Evolutionary conservation across 768 basidiomycete species (phyloP), one percentile per base, ranked within the genome.

Genomic region (Phlebiopsis gigantea): DNA sequence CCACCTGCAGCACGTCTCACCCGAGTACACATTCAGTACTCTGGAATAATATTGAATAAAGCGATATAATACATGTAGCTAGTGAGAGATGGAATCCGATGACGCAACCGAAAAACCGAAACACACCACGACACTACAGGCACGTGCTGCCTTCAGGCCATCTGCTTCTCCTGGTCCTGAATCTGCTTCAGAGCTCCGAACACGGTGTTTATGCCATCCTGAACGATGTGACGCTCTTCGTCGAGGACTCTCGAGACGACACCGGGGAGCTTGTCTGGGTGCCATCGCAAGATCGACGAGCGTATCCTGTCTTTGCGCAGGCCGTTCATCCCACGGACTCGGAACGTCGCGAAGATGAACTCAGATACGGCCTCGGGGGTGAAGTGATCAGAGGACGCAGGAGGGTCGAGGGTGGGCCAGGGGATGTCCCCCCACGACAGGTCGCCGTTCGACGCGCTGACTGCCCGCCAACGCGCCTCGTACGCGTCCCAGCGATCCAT

Each of bases 221-320:
- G 69, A 8, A 83, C 78, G 5, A 63, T 68, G 19, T 76, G 74
- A 58, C 68, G 55, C 56, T 84, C 80, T n/a, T 74, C 72, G 1
- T 73, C 71, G 1, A 68, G 66, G 7, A 81, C 75, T 31, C 75
- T 73, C 15, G 65, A 59, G n/a, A 83, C 62, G 15, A 84, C 57
- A 1, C 60, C 55, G 3, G 77, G 73, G 61, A 80, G 71, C 70
- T 86, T 87, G 66, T 87, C 85, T 1, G 86, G 85, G 64, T 86
- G 85, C 79, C 84, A 88, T 8, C 83, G 75, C 55, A 89, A 68
- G 44, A 90, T 68, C 0, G 84, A 81, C 47, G 75, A 76, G 30
- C 87, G 76, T 5, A 89, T 69, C 41, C 79, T 72, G 44, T 83
- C 82, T 68, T 77, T 81, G 61, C 67, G 58, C 54, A 78, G 77